Evolutionary conservation across 805 yeast species (phyloP).

Genomic region (Metschnikowia proteae): DNA sequence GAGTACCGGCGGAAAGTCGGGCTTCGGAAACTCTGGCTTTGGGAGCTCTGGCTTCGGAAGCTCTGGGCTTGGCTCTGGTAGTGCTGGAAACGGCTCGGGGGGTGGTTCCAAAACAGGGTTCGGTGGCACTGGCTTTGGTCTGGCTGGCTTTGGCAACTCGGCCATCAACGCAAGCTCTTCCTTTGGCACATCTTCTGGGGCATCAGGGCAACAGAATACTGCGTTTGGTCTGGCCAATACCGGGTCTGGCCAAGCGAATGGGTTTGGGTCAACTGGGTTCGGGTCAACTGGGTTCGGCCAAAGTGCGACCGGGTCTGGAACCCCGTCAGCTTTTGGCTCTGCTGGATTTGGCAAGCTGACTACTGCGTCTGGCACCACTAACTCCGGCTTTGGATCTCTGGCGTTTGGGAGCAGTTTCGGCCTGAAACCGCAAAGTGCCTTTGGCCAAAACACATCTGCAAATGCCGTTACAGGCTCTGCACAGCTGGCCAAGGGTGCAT

Average conservation of each 20-base stretch:
- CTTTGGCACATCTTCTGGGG: not conserved
- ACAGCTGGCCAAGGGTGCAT: constrained; percentile 7
- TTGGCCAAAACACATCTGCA: not conserved
- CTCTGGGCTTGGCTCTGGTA: not conserved
- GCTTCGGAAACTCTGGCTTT: constrained; percentile 6
- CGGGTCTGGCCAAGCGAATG: not conserved
- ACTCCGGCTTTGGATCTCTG: not conserved
- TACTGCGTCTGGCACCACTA: not conserved
- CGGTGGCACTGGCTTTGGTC: constrained; percentile 6
- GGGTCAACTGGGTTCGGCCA: constrained; percentile 7
- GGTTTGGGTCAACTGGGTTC: constrained; percentile 6
- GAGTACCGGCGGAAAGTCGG: not conserved
- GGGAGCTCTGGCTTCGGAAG: constrained; percentile 4
- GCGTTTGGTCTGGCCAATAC: not conserved
- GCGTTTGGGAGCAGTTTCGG: not conserved
- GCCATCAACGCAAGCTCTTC: not conserved
- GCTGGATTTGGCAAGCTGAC: constrained; percentile 4
- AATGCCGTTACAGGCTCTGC: not conserved
- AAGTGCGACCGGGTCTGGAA: constrained; percentile 9
- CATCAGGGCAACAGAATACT: not conserved
- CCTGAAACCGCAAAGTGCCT: not conserved
- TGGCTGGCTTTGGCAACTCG: not conserved
- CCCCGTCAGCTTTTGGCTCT: constrained; percentile 7
- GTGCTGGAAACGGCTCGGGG: not conserved
- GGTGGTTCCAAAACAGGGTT: constrained; percentile 1